Evolutionary conservation across 139 green algal genomes (phyloP), one percentile per base, ranked within the genome.

Genomic region (Yamagishiella unicocca): DNA sequence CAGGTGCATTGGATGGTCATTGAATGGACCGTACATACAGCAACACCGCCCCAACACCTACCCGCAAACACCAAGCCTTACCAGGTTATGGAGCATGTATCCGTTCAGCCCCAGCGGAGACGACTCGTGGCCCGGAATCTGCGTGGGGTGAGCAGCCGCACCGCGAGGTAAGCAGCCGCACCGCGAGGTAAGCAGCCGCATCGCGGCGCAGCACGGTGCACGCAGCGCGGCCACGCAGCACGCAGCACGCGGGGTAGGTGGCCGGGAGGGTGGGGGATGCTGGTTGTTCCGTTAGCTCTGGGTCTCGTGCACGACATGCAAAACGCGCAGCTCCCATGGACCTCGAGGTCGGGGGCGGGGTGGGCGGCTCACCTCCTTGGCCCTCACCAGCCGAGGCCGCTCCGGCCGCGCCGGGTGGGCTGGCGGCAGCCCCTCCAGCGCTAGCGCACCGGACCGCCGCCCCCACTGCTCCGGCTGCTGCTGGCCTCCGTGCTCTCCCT

Each of bases 361-460:
- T n/a, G n/a, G n/a, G 50, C 29, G 0, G 14, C 80, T 35, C 82
- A 91, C 88, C 53, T 91, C 42, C 70, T 92, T 94, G 21, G 89
- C 84, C 29, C 86, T 33, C 14, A 96, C 93, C 19, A 95, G 87
- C 81, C 89, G 54, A 24, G 94, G 94, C 55, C 90, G 89, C 24
- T 55, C 64, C 27, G 94, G 94, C n/a, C 94, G 72, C 17, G 92
- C 88, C 19, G 94, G 94, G 19, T 82, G 67, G 4, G 50, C 58
- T 25, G 93, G 92, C 21, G 88, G 85, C 35, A 81, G n/a, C 73
- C 35, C 29, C 58, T 1, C 27, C 40, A 27, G 6, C 24, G 55
- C 37, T n/a, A n/a, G n/a, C n/a, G n/a, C n/a, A n/a, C n/a, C n/a
- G n/a, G 22, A 31, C 43, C 53, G 40, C 42, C 8, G 2, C 37